Evolutionary conservation across 208 protist species (phyloP).

Genomic region (Tritrichomonas foetus): DNA sequence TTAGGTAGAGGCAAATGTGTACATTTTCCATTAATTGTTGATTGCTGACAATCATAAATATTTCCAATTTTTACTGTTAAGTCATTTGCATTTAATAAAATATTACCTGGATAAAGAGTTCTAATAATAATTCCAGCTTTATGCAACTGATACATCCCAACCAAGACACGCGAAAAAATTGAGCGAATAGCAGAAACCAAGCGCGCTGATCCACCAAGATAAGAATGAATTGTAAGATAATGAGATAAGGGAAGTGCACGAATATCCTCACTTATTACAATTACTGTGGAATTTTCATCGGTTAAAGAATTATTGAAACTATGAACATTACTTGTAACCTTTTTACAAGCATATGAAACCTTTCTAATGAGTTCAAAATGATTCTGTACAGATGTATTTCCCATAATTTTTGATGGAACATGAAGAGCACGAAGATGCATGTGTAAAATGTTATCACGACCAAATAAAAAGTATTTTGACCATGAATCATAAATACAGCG

Average conservation of each 20-base stretch:
- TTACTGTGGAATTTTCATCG: neutral
- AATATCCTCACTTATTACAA: neutral
- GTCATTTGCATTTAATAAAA: neutral
- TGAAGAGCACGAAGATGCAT: neutral
- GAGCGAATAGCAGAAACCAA: neutral
- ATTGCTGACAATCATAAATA: neutral
- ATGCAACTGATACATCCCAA: neutral
- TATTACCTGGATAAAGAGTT: neutral
- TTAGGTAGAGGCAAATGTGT: neutral
- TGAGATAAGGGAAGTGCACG: neutral
- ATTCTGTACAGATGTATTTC: neutral
- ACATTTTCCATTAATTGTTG: neutral
- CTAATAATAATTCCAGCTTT: neutral
- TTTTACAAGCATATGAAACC: neutral
- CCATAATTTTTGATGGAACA: neutral
- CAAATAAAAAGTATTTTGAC: slow-evolving; percentile 1
- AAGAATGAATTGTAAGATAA: neutral
- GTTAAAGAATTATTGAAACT: neutral
- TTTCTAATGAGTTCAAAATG: neutral
- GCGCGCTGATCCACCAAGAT: neutral
- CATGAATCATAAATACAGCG: neutral
- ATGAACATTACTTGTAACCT: neutral
- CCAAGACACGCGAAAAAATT: neutral
- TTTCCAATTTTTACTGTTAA: neutral
- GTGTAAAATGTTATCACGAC: neutral